phyloP scores from a whole-genome alignment of 2,329 filamentous ascomycete genomes.

The Aphanoascus verrucosus region DNA sequence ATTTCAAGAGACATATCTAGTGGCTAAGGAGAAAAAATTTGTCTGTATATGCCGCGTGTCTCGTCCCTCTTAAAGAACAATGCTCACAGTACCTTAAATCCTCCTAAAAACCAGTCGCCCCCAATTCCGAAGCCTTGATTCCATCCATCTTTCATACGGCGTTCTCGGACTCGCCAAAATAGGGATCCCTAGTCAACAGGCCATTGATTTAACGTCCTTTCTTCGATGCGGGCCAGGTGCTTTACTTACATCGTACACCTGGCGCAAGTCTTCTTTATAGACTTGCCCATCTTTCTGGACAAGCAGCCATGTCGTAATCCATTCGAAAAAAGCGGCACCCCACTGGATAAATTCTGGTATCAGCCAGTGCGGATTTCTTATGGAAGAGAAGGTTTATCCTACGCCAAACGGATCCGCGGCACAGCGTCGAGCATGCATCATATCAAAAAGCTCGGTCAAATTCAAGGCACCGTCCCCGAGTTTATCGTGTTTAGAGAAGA shows the following conservation, averaged over 20 bases:
- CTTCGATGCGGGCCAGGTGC: background rate
- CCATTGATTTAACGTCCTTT: background rate
- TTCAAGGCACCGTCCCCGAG: slow-evolving; percentile 24
- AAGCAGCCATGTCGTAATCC: slow-evolving; percentile 43
- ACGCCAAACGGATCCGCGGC: slow-evolving; percentile 38
- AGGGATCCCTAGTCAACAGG: background rate
- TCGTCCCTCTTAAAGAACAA: background rate
- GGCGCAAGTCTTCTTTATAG: slow-evolving; percentile 48
- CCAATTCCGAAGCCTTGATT: background rate
- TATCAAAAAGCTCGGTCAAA: background rate
- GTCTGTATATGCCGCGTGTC: too few species aligned
- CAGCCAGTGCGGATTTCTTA: slow-evolving; percentile 9
- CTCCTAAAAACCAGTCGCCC: background rate
- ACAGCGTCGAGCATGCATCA: slow-evolving; percentile 25
- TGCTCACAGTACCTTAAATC: background rate
- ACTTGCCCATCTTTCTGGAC: slow-evolving; percentile 47
- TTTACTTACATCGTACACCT: slow-evolving; percentile 43
- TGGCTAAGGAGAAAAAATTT: too few species aligned
- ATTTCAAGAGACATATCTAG: too few species aligned
- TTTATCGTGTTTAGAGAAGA: slow-evolving; percentile 40
- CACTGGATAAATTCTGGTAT: slow-evolving; percentile 13
- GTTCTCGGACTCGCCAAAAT: background rate
- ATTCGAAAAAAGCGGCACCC: slow-evolving; percentile 18
- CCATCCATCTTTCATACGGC: background rate
- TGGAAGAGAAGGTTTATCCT: slow-evolving; percentile 16